These are phyloP conservation scores for Singerocomus inundabilis DNA, from an alignment of 1,284 basidiomycete genomes.

Conservation along the genomic window DNA sequence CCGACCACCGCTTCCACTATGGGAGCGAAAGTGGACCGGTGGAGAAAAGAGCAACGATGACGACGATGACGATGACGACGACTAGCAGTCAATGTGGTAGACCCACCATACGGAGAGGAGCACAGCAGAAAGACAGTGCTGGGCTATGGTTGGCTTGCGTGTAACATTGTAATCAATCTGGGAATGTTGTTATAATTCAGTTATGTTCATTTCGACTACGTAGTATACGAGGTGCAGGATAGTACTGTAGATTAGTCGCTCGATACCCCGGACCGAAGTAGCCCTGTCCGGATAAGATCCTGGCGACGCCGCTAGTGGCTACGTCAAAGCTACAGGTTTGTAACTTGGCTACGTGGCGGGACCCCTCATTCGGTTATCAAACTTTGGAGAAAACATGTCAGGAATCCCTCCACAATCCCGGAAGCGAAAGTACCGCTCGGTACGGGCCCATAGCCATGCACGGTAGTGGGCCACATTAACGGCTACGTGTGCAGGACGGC, in stretches of 20 bases:
- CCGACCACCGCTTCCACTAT: constrained; percentile 44
- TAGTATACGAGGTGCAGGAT: constrained; percentile 9
- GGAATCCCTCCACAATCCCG: constrained; percentile 19
- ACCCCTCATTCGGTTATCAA: constrained; percentile 7
- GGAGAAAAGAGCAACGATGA: constrained; percentile 52
- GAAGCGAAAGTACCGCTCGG: constrained; percentile 35
- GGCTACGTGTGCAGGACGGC: constrained; percentile 24
- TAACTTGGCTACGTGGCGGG: too few species aligned
- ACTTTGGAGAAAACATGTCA: constrained; percentile 16
- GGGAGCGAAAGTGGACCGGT: constrained; percentile 79
- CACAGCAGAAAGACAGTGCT: neutral
- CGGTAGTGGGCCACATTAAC: constrained; percentile 3
- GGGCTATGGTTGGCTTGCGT: neutral
- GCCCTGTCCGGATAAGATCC: too few species aligned
- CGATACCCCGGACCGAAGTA: too few species aligned
- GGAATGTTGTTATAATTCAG: constrained; percentile 27
- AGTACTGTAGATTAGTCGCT: too few species aligned
- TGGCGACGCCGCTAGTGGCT: too few species aligned
- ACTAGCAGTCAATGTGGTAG: constrained; percentile 16
- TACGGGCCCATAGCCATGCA: constrained; percentile 13
- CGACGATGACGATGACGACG: constrained; percentile 40
- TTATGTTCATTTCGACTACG: constrained; percentile 17
- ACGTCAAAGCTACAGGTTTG: neutral
- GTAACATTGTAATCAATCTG: too few species aligned
- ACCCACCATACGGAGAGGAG: neutral